Conservation (phyloP, 176 grass and related monocot genomes). For the Zoysia pacifica region DNA sequence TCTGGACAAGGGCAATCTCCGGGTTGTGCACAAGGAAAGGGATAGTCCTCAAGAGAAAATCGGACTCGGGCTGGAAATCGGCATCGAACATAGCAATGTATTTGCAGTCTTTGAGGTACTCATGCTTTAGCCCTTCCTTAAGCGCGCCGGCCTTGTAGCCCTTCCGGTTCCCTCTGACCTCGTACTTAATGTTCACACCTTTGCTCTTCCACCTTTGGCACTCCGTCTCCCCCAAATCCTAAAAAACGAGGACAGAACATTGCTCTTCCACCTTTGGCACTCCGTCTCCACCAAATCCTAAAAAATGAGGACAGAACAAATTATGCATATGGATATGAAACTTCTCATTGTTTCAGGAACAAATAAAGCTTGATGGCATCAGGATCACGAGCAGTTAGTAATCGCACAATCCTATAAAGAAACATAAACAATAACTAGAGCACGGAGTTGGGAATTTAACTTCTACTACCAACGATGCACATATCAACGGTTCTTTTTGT, state of each 20-base stretch:
- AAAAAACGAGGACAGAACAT: not conserved
- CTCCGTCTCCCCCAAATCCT: constrained; percentile 73
- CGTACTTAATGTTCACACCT: constrained; percentile 80
- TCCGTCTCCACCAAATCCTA: constrained; percentile 74
- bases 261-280: constrained; percentile 68
- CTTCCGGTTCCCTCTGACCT: constrained; percentile 74
- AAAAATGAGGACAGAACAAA: not conserved
- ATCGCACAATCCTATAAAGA: too few species aligned
- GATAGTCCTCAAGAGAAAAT: constrained; percentile 72
- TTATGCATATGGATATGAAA: not conserved
- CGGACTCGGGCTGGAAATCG: constrained; percentile 73
- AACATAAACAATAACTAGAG: too few species aligned
- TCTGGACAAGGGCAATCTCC: constrained; percentile 77
- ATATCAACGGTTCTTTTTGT: too few species aligned
- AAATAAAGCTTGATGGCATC: not conserved
- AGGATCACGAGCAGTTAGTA: not conserved
- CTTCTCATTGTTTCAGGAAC: not conserved
- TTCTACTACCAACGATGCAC: too few species aligned
- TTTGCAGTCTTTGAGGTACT: constrained; percentile 66
- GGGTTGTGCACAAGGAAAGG: constrained; percentile 91
- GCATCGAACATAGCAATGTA: constrained; percentile 96
- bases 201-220: constrained; percentile 72
- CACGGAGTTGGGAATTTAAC: too few species aligned
- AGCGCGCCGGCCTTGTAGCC: constrained; percentile 95
- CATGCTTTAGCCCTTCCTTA: constrained; percentile 72